A percentile compares a stretch with the other conserved stretches of the same genome.
Conservation (phyloP, 768 basidiomycete species). For the Lepiota venenata region DNA sequence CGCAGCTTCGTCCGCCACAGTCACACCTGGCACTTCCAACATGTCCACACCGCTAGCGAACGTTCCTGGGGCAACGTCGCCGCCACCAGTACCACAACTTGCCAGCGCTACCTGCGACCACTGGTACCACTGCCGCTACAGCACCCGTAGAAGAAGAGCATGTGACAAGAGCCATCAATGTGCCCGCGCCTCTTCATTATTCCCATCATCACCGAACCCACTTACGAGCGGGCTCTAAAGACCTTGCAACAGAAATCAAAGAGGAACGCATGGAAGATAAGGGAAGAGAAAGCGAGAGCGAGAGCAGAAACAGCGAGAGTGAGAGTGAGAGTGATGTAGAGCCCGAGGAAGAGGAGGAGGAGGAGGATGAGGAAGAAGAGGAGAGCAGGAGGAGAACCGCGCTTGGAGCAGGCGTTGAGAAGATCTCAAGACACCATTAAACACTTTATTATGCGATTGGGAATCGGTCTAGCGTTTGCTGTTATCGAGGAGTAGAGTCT, state of each 20-base stretch:
- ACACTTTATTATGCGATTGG: neutral
- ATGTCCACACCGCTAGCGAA: neutral
- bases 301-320: conserved; percentile 16
- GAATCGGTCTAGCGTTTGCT: too few relatives aligned
- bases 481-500: neutral
- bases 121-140: conserved; percentile 5
- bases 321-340: conserved; percentile 18
- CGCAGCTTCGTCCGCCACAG: neutral
- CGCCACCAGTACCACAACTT: neutral
- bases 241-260: neutral
- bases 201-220: conserved; percentile 18
- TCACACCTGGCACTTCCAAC: neutral
- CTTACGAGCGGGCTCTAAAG: conserved; percentile 1
- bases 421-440: conserved; percentile 38
- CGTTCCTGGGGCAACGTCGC: neutral
- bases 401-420: conserved; percentile 47
- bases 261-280: conserved; percentile 17
- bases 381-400: conserved; percentile 26
- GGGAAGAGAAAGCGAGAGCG: conserved; percentile 18
- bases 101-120: neutral
- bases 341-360: conserved; percentile 25
- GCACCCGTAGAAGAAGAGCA: conserved; percentile 22
- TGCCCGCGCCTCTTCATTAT: conserved; percentile 30
- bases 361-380: conserved; percentile 25
- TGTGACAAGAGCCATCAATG: conserved; percentile 27